Evolutionary conservation across 306 rosid species (phyloP).

Genomic region (Trifolium repens): DNA sequence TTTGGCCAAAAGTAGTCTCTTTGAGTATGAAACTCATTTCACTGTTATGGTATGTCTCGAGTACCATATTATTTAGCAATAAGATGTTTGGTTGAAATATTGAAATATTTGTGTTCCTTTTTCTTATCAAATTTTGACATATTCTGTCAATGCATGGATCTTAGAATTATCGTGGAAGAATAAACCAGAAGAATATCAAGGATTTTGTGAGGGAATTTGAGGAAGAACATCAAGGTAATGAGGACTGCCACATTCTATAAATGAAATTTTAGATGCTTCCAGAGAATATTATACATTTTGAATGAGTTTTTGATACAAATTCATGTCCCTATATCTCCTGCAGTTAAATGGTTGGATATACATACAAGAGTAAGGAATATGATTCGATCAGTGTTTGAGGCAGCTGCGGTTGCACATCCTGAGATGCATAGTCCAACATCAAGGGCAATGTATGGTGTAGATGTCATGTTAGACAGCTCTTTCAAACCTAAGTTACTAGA

Average conservation of each 20-base stretch:
- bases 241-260: background rate
- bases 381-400: conserved; percentile 85
- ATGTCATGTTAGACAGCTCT: conserved; percentile 85
- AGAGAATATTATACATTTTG: background rate
- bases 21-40: conserved; percentile 97
- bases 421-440: conserved; percentile 85
- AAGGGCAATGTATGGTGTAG: conserved; percentile 91
- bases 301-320: conserved; percentile 9
- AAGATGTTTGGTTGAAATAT: conserved; percentile 22
- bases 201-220: conserved; percentile 92
- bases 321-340: conserved; percentile 23
- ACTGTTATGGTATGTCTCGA: conserved; percentile 86
- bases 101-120: conserved; percentile 29
- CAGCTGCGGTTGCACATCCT: conserved; percentile 80
- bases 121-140: conserved; percentile 35
- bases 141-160: conserved; percentile 38
- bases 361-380: conserved; percentile 66
- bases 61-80: conserved; percentile 25
- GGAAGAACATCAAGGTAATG: conserved; percentile 86
- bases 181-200: conserved; percentile 65
- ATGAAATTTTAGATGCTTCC: conserved; percentile 26
- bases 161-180: conserved; percentile 85
- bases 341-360: conserved; percentile 89
- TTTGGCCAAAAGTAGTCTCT: conserved; percentile 73
- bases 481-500: conserved; percentile 86